These are phyloP conservation scores for Cymodocea nodosa DNA, from an alignment of 116 monocot genomes.

Conservation along the genomic window DNA sequence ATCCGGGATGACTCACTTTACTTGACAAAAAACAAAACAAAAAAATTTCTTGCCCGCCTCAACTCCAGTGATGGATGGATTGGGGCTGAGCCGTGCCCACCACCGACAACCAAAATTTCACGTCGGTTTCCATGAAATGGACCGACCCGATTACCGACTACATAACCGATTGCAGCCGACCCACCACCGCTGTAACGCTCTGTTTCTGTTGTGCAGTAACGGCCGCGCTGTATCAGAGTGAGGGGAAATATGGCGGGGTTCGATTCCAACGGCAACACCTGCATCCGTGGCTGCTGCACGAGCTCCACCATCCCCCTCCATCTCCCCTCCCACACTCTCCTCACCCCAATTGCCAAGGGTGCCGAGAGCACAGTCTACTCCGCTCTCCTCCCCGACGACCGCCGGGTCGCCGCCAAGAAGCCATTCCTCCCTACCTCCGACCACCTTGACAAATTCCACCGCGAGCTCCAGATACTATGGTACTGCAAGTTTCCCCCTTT, in stretches of 20 bases:
- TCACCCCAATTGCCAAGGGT: constrained; percentile 59
- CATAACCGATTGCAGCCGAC: no score
- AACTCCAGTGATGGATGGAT: no score
- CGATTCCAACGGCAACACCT: constrained; percentile 48
- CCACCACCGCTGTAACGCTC: no score
- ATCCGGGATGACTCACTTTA: no score
- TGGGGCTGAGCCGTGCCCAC: no score
- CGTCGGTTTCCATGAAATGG: no score
- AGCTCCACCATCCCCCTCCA: constrained; percentile 61
- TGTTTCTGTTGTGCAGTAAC: no score
- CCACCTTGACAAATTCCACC: constrained; percentile 82
- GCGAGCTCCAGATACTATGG: constrained; percentile 79
- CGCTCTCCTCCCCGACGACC: constrained; percentile 40
- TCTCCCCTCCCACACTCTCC: constrained; percentile 62
- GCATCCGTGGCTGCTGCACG: constrained; percentile 81
- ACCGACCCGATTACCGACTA: no score
- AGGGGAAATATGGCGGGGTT: constrained; percentile 3
- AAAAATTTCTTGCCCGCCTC: no score
- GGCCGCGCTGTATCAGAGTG: no score
- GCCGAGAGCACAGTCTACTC: constrained; percentile 81
- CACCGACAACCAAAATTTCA: no score
- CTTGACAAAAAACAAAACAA: no score
- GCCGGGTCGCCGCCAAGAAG: constrained; percentile 80
- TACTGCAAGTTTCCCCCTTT: constrained; percentile 2
- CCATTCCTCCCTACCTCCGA: constrained; percentile 77